Conservation (phyloP, 768 basidiomycete genomes). For the Mycena olivaceomarginata region DNA sequence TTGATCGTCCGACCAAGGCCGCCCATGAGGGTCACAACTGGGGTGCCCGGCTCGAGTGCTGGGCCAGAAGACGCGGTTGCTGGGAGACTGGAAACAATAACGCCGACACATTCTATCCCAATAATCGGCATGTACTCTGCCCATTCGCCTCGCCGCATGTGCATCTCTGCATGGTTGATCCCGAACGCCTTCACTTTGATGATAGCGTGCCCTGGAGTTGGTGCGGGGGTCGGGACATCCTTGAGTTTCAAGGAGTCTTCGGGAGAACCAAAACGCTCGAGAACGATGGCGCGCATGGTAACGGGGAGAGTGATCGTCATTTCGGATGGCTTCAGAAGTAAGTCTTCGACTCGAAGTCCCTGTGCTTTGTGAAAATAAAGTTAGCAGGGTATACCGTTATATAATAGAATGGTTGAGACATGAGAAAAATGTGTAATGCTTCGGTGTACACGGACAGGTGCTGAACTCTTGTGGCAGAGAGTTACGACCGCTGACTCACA, state of each 20-base stretch:
- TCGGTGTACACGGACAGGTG: not conserved
- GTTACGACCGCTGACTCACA: not conserved
- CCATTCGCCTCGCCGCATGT: constrained; percentile 51
- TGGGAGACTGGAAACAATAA: constrained; percentile 36
- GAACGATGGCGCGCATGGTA: constrained; percentile 47
- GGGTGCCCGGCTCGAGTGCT: constrained; percentile 39
- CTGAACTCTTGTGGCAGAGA: not conserved
- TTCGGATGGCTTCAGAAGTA: not conserved
- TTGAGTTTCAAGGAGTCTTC: constrained; percentile 38
- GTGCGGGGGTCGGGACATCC: constrained; percentile 34
- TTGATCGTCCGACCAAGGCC: constrained; percentile 46
- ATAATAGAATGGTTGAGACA: not conserved
- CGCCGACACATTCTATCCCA: constrained; percentile 50
- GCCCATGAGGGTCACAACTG: constrained; percentile 47
- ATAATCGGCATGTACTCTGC: constrained; percentile 47
- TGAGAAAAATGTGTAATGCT: constrained; percentile 5
- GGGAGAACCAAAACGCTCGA: constrained; percentile 41
- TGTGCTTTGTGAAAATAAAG: not conserved
- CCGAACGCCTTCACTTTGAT: constrained; percentile 47
- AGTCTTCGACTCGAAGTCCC: not conserved
- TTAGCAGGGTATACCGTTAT: not conserved
- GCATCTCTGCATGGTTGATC: constrained; percentile 50
- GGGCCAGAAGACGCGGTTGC: not conserved
- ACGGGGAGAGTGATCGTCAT: constrained; percentile 30
- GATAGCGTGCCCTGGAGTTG: constrained; percentile 41